Conservation (phyloP, 2,329 filamentous ascomycete genomes). For the Hymenoscyphus scutula region DNA sequence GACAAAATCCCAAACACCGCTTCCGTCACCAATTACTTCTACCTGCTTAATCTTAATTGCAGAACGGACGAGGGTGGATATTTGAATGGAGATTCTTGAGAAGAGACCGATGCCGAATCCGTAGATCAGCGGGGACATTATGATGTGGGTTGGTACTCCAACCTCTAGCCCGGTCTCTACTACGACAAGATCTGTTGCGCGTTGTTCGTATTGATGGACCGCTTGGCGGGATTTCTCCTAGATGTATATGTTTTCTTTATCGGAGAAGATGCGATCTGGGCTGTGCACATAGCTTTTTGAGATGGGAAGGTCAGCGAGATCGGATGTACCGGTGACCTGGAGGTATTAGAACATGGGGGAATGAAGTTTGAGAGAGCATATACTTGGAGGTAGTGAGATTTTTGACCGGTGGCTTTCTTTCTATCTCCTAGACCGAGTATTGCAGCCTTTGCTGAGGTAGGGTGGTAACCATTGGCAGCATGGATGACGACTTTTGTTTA, state of each 20-base stretch:
- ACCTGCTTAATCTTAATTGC: slow-evolving; percentile 34
- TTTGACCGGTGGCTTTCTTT: slow-evolving; percentile 37
- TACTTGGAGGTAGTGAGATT: slow-evolving; percentile 43
- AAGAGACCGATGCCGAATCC: slow-evolving; percentile 43
- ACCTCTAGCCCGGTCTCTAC: slow-evolving; percentile 40
- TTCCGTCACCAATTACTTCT: slow-evolving; percentile 39
- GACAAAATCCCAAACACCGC: slow-evolving; percentile 42
- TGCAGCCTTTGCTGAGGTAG: too few species aligned
- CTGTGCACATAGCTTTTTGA: slow-evolving; percentile 33
- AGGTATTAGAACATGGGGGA: neutral
- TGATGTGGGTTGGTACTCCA: slow-evolving; percentile 43
- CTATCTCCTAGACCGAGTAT: slow-evolving; percentile 43
- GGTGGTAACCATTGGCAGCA: too few species aligned
- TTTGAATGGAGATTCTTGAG: slow-evolving; percentile 41
- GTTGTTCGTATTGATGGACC: slow-evolving; percentile 42
- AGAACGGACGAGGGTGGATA: slow-evolving; percentile 37
- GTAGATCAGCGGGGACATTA: slow-evolving; percentile 49
- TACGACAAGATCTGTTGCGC: slow-evolving; percentile 45
- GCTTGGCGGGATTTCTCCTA: slow-evolving; percentile 42
- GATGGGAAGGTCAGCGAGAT: slow-evolving; percentile 43
- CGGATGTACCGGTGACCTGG: slow-evolving; percentile 44
- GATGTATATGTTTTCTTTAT: slow-evolving; percentile 45
- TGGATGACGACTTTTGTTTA: too few species aligned
- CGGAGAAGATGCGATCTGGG: slow-evolving; percentile 38
- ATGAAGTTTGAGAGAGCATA: neutral